Base-by-base conservation (phyloP, 306 rosid genomes). In the Fragaria vesca region DNA sequence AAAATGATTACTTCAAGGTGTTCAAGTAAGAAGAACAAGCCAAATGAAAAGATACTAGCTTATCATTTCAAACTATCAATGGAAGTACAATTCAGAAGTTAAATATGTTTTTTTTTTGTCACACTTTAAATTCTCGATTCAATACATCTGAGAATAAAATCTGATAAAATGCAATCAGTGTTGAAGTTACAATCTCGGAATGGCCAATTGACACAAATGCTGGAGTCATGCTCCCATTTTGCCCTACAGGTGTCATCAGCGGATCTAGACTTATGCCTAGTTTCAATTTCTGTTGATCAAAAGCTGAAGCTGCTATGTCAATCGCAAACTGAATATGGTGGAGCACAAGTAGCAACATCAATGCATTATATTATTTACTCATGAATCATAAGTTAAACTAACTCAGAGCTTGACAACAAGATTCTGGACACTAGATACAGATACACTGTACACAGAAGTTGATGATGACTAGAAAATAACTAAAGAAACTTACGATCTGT, bases 401-500 rank as follows among this genome's bases (percentile, higher is more conserved):
- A 72, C 63, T 36, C 28, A 4, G 10, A 40, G 42, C 76, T 21
- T 8, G 54, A 58, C 16, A 24, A n/a, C n/a, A 0, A 51, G 12
- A 72, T 3, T n/a, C 66, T 36, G 66, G 12, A 40, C 9, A 55
- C 18, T 26, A 46, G 48, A 30, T 17, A 61, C 30, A 26, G 11
- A 45, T 10, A 62, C 45, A 62, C 26, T 0, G 1, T 63, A 18
- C 46, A 32, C 16, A 61, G 28, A 60, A 20, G 32, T 46, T 62
- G 34, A 42, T 42, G 21, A 42, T 4, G 30, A 62, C 46, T 46
- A 20, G 47, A 30, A 16, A 73, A 21, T 54, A 28, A 21, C 4
- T 69, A 26, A 45, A 57, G 43, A 71, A 75, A 91, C 97, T 93
- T 91, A 96, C 99, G 89, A 83, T 96, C 99, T 21, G 86, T 86